Base-by-base conservation (phyloP, 768 basidiomycete genomes). In the Ramaria rubella region DNA sequence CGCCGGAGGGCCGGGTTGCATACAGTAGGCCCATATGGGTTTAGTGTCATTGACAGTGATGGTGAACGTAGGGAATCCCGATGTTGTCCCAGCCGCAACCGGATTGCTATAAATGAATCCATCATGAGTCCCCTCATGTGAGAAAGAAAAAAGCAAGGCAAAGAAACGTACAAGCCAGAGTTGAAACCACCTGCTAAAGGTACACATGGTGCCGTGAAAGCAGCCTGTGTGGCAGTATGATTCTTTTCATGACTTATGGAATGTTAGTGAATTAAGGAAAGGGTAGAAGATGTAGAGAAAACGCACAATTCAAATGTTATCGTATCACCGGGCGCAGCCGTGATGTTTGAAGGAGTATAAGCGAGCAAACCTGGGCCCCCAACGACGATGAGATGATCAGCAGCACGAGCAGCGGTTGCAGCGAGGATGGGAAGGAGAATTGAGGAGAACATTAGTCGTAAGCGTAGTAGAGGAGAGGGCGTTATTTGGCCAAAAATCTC, bases 271-370 rank as follows among this genome's bases (percentile, higher is more conserved):
- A 29, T 5, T 24, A 46, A 8, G 5, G 15, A 17, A 8, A 12
- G 4, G 45, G 4, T 7, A 19, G 43, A 24, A 46, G 19, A 46
- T 34, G 11, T 7, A 11, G 33, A 7, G 5, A 50, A 29, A 31
- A 54, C 40, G 24, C 36, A 46, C 64, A 76, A 77, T 53, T 65
- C 62, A 64, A 77, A 77, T n/a, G 72, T 74, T 59, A 77, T 61
- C 9, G 67, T 71, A 55, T 75, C 74, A 17, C 72, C 71, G 24
- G 65, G 60, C 45, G 65, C 60, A 5, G 73, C 72, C 48, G 62
- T 64, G 61, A 73, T 71, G 56, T 68, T 71, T 31, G 64, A 49
- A 3, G 73, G 73, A 9, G 55, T 19, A 61, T 65, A 72, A 14
- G 26, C 26, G 12, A 50, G 30, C 21, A 29, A n/a, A 5, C 27